Percentiles rank a stretch among this genome's conserved stretches.
Conservation (phyloP, 306 rosid genomes). For the Prunus padus region DNA sequence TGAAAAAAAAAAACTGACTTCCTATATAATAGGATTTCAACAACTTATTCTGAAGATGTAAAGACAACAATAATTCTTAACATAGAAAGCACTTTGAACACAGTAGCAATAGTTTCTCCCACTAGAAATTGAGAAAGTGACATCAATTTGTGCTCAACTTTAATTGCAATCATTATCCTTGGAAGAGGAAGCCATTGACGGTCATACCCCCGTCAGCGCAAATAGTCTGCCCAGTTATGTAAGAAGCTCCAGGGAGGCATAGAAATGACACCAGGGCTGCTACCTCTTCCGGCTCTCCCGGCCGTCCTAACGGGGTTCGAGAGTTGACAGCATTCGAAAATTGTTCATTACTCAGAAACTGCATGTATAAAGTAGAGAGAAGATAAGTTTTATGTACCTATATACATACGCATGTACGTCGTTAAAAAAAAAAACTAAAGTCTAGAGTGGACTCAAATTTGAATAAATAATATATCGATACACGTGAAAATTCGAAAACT, state of each 20-base stretch:
- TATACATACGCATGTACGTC: too few species aligned
- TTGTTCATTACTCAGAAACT: slow-evolving; percentile 20
- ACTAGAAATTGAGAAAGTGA: background rate
- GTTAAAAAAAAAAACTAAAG: too few species aligned
- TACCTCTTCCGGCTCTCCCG: slow-evolving; percentile 44
- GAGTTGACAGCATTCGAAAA: background rate
- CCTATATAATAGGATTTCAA: too few species aligned
- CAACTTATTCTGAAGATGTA: too few species aligned
- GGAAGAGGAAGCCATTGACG: slow-evolving; percentile 17
- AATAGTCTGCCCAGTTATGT: slow-evolving; percentile 34
- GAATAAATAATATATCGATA: too few species aligned
- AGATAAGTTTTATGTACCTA: background rate
- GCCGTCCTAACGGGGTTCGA: slow-evolving; percentile 34
- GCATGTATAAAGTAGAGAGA: background rate
- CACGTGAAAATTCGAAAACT: background rate
- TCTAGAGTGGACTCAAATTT: too few species aligned
- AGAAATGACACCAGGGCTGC: slow-evolving; percentile 47
- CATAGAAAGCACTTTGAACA: too few species aligned
- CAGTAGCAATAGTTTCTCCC: background rate
- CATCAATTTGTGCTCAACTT: too few species aligned
- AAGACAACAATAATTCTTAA: too few species aligned
- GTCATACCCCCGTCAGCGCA: slow-evolving; percentile 31
- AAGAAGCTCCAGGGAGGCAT: slow-evolving; percentile 45
- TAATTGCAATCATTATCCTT: background rate
- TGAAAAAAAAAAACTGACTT: too few species aligned